phyloP scores from a whole-genome alignment of 75 land plant species.

The Selaginella moellendorffii region DNA sequence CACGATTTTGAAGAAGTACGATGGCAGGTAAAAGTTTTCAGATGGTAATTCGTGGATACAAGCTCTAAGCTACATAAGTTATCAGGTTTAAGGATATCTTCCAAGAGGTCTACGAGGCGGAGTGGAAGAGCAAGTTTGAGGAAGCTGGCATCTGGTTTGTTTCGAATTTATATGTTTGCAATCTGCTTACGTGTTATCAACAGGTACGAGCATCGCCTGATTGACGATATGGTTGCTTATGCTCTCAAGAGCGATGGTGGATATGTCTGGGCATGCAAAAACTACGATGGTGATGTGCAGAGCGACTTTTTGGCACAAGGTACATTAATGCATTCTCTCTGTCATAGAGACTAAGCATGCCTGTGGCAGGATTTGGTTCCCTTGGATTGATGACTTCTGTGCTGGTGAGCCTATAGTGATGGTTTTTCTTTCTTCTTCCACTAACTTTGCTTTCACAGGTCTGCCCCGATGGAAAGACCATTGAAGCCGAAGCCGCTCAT shows the following conservation, averaged over 20 bases:
- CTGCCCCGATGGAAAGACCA: conserved; percentile 93
- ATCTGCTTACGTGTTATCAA: neutral
- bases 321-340: conserved; percentile 5
- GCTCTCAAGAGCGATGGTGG: conserved; percentile 91
- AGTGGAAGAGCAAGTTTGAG: conserved; percentile 72
- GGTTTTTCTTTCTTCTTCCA: too few relatives aligned
- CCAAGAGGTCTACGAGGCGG: conserved; percentile 76
- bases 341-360: neutral
- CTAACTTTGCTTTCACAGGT: conserved; percentile 33
- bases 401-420: conserved; percentile 31
- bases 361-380: conserved; percentile 83
- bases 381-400: conserved; percentile 96
- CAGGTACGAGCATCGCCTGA: conserved; percentile 96
- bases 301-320: conserved; percentile 98
- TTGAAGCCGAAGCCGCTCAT: conserved; percentile 98
- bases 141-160: conserved; percentile 82
- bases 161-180: neutral
- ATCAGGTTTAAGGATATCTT: conserved; percentile 91
- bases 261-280: conserved; percentile 98
- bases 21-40: conserved; percentile 56
- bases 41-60: neutral
- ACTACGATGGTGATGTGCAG: conserved; percentile 98
- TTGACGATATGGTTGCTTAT: conserved; percentile 99
- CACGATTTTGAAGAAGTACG: conserved; percentile 89
- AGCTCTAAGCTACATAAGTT: neutral